Base-by-base conservation (phyloP, 768 basidiomycete species). In the Boletales sp. region DNA sequence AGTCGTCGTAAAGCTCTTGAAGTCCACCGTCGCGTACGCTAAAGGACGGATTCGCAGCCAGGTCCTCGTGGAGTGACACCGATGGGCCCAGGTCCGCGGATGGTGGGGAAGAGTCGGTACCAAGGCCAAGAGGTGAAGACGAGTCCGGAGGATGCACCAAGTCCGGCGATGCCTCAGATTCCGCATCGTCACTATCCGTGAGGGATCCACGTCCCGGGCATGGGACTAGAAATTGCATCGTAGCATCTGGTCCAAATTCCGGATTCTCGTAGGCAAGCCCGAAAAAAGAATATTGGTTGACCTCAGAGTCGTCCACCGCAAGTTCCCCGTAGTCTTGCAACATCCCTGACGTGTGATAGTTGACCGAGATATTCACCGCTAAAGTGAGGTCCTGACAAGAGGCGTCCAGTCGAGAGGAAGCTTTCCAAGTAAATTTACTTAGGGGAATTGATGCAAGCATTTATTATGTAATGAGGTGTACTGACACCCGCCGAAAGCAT, bases 131-230 rank as follows among this genome's bases (percentile, higher is more conserved):
- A 37, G 60, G 57, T 3, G 60, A 65, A 19, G 63, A 64, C 11
- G 62, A 65, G 6, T 53, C 50, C 17, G 63, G 60, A 49, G 63
- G 62, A 13, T 33, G 50, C 0, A 19, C 37, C 37, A 41, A 8
- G n/a, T 19, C 19, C 10, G 57, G 54, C 0, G 53, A 51, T n/a
- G 53, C 50, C 17, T 43, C 41, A 44, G 49, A 51, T 34, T 48
- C 43, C 38, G 8, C 21, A n/a, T 42, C 7, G 21, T 1, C n/a
- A 46, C 35, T 39, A 44, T 60, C 25, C 36, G 39, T 57, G 46
- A 32, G 49, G 53, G 17, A 34, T 40, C 36, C 43, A 46, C 19
- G 47, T 40, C 53, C 48, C 44, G 39, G 28, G 12, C 14, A 17
- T 30, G 28, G 4, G 21, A 21, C 30, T 11, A 18, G 49, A 39